phyloP scores from a whole-genome alignment of 257 asterid species.

The Capsicum chinense region DNA sequence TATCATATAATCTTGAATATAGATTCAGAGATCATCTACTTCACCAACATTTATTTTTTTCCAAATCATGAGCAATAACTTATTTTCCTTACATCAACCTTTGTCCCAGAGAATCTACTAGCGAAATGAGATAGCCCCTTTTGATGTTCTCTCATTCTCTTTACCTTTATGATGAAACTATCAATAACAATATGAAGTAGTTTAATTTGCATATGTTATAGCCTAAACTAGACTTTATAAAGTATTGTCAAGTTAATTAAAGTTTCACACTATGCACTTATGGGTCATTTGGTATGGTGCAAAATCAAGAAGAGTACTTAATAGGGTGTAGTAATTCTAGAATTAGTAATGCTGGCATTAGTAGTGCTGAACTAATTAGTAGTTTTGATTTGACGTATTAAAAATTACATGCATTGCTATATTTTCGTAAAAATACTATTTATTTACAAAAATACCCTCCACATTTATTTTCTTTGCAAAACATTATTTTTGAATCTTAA shows the following conservation, averaged over 20 bases:
- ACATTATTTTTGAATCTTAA: no score
- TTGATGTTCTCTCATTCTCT: neutral
- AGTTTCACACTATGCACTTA: neutral
- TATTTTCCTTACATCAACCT: neutral
- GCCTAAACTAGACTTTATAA: neutral
- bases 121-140: neutral
- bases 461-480: no score
- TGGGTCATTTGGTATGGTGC: no score
- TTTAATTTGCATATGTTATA: neutral
- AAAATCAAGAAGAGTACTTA: no score
- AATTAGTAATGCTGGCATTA: no score
- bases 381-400: no score
- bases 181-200: neutral
- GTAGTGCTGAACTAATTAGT: no score
- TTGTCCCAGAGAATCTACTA: neutral
- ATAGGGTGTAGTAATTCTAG: no score
- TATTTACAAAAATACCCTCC: no score
- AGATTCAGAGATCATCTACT: neutral
- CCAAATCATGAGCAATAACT: neutral
- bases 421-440: no score
- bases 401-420: no score
- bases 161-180: neutral
- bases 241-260: neutral
- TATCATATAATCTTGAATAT: neutral
- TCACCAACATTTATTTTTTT: neutral